Conservation (phyloP, 768 basidiomycete species). For the Baorangia bicolor region DNA sequence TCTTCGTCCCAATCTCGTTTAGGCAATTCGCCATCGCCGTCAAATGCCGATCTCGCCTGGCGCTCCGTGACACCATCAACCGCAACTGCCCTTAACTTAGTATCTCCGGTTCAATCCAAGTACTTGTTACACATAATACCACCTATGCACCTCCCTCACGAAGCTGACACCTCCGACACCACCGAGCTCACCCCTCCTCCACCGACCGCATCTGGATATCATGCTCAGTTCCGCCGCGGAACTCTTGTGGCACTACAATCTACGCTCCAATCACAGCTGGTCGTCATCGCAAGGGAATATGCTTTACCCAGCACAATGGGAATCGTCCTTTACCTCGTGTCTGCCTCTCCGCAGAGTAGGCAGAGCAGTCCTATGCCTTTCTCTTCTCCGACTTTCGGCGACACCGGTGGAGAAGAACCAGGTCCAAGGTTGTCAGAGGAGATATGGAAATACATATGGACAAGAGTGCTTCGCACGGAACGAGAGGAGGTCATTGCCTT, state of each 20-base stretch:
- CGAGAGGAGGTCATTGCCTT: slow-evolving; percentile 37
- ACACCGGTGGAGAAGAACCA: slow-evolving; percentile 47
- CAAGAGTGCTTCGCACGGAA: slow-evolving; percentile 66
- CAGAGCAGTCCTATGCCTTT: slow-evolving; percentile 17
- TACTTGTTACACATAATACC: slow-evolving; percentile 85
- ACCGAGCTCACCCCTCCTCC: slow-evolving; percentile 53
- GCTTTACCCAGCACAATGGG: slow-evolving; percentile 86
- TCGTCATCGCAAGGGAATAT: slow-evolving; percentile 91
- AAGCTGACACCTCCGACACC: slow-evolving; percentile 42
- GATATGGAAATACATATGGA: slow-evolving; percentile 88
- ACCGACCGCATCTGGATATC: slow-evolving; percentile 67
- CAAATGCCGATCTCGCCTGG: slow-evolving; percentile 36
- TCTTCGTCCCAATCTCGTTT: slow-evolving; percentile 11
- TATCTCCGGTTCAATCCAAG: slow-evolving; percentile 49
- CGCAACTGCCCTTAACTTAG: slow-evolving; percentile 38
- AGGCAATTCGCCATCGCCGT: slow-evolving; percentile 19
- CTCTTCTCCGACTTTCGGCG: slow-evolving; percentile 16
- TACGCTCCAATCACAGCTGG: slow-evolving; percentile 77
- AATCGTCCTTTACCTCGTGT: slow-evolving; percentile 78
- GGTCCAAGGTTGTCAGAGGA: slow-evolving; percentile 86
- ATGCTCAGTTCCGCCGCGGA: slow-evolving; percentile 77
- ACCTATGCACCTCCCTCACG: slow-evolving; percentile 68
- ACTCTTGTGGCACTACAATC: slow-evolving; percentile 85
- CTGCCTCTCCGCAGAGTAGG: slow-evolving; percentile 29
- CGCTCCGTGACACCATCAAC: slow-evolving; percentile 53